These are phyloP conservation scores for Xylaria multiplex DNA, from an alignment of 2,329 filamentous ascomycete genomes.

Conservation along the genomic window DNA sequence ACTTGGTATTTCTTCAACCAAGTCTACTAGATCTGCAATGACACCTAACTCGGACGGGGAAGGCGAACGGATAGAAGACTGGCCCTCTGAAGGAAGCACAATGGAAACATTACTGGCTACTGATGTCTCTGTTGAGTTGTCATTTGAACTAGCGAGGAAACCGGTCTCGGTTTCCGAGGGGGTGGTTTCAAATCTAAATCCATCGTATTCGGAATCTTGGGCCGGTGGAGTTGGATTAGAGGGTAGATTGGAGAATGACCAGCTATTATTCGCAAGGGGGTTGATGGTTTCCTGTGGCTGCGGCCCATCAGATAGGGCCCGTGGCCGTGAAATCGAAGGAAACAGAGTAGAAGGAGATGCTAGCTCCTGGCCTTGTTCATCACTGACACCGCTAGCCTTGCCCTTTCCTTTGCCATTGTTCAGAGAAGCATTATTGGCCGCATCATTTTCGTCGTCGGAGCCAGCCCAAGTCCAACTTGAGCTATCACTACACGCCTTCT, in stretches of 20 bases:
- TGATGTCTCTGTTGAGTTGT: slow-evolving; percentile 9
- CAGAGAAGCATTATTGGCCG: slow-evolving; percentile 14
- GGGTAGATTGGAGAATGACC: slow-evolving; percentile 61
- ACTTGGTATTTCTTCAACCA: not conserved
- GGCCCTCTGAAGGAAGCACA: not conserved
- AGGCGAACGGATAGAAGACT: slow-evolving; percentile 11
- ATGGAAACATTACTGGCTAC: slow-evolving; percentile 9
- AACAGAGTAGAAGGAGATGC: slow-evolving; percentile 10
- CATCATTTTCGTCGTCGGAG: slow-evolving; percentile 40
- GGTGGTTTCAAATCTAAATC: not conserved
- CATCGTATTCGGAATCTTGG: slow-evolving; percentile 9
- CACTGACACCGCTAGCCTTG: slow-evolving; percentile 22
- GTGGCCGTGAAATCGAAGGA: slow-evolving; percentile 52
- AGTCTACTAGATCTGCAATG: not conserved
- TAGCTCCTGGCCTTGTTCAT: slow-evolving; percentile 16
- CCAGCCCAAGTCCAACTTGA: slow-evolving; percentile 48
- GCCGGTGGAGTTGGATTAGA: slow-evolving; percentile 1
- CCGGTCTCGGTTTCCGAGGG: not conserved
- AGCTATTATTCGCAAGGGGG: slow-evolving; percentile 68
- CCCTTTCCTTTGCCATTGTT: slow-evolving; percentile 43
- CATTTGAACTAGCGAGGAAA: slow-evolving; percentile 1
- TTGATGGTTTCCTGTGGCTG: slow-evolving; percentile 56
- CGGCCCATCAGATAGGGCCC: slow-evolving; percentile 68
- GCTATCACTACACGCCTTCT: slow-evolving; percentile 41
- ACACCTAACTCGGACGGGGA: slow-evolving; percentile 3